Evolutionary conservation across 2,329 filamentous ascomycete species (phyloP).

Genomic region (Annulohypoxylon truncatum): DNA sequence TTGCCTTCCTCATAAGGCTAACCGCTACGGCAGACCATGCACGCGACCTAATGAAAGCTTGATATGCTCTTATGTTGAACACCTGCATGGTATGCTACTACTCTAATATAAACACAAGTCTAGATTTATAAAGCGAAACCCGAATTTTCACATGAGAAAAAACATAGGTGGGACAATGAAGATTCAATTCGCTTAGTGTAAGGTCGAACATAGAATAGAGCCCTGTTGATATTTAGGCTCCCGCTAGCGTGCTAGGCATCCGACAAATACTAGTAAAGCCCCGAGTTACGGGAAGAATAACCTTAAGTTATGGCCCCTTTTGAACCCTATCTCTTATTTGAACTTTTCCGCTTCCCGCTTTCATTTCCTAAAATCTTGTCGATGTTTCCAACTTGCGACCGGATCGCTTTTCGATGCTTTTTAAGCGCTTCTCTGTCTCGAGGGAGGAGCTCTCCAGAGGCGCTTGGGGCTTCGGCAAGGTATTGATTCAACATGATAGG

Average conservation of each 20-base stretch:
- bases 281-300: too few relatives aligned
- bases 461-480: neutral
- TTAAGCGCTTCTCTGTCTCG: neutral
- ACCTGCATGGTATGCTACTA: constrained; percentile 5
- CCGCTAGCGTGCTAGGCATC: too few relatives aligned
- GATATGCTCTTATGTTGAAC: neutral
- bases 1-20: constrained; percentile 30
- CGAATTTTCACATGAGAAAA: too few relatives aligned
- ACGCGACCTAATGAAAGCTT: neutral
- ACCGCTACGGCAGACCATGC: constrained; percentile 12
- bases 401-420: neutral
- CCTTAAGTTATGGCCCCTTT: too few relatives aligned
- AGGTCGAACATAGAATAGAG: too few relatives aligned
- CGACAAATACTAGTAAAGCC: too few relatives aligned
- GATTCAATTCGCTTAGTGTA: too few relatives aligned
- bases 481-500: neutral
- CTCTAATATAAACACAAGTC: neutral
- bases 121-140: neutral
- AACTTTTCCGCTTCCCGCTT: neutral
- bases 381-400: neutral
- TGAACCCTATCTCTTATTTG: neutral
- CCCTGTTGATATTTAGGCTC: too few relatives aligned
- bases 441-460: neutral
- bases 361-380: neutral
- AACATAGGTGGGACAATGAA: too few relatives aligned